Evolutionary conservation across 2,329 filamentous ascomycete genomes (phyloP).

Genomic region (Ilyonectria destructans): DNA sequence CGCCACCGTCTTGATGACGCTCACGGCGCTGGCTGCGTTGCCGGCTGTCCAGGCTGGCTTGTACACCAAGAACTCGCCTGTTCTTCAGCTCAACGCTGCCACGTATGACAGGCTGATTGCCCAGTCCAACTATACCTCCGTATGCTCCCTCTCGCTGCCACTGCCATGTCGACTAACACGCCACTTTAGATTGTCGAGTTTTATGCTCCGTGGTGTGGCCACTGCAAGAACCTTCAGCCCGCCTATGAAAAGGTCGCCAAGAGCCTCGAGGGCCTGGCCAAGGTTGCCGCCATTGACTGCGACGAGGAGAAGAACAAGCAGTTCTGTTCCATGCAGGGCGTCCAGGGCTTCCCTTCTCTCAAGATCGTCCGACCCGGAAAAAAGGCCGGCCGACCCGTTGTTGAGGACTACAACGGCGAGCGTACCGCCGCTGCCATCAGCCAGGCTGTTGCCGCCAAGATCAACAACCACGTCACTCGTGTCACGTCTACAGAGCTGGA

Average conservation of each 20-base stretch:
- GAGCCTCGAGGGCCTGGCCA: slow-evolving; percentile 90
- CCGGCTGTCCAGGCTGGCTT: slow-evolving; percentile 79
- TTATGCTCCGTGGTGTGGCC: slow-evolving; percentile 98
- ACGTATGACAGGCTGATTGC: slow-evolving; percentile 88
- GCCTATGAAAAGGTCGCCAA: slow-evolving; percentile 95
- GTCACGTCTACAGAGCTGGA: slow-evolving; percentile 86
- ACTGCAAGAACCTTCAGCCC: slow-evolving; percentile 96
- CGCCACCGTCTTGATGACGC: slow-evolving; percentile 63
- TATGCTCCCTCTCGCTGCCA: slow-evolving; percentile 58
- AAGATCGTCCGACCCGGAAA: slow-evolving; percentile 93
- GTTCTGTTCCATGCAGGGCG: slow-evolving; percentile 87
- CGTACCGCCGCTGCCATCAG: slow-evolving; percentile 90
- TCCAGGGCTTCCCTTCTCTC: slow-evolving; percentile 95
- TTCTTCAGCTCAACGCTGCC: slow-evolving; percentile 85
- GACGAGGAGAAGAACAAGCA: slow-evolving; percentile 94
- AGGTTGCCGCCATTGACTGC: slow-evolving; percentile 95
- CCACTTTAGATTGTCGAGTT: slow-evolving; percentile 78
- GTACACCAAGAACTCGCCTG: slow-evolving; percentile 90
- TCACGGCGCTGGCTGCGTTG: slow-evolving; percentile 74
- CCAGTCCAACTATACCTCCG: slow-evolving; percentile 92
- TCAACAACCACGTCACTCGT: slow-evolving; percentile 91
- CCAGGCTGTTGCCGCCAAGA: slow-evolving; percentile 87
- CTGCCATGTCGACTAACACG: slow-evolving; percentile 9
- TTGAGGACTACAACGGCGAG: slow-evolving; percentile 92
- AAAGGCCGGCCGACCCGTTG: slow-evolving; percentile 82